These are phyloP conservation scores for Spiraea crenata DNA, from an alignment of 331 rosid genomes.

Conservation along the genomic window DNA sequence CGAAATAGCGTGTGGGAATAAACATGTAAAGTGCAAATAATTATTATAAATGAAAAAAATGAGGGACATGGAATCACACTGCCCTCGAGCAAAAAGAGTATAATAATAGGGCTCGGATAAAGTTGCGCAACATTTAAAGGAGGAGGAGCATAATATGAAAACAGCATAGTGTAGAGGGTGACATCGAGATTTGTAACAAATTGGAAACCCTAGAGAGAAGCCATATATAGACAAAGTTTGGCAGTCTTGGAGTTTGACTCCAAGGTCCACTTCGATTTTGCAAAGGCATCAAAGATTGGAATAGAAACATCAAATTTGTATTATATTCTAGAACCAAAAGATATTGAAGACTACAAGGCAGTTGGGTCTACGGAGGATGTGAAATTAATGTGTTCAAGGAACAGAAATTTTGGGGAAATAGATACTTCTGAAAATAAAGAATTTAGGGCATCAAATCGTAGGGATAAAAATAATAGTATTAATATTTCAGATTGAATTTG, in stretches of 20 bases:
- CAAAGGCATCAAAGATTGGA: constrained; percentile 62
- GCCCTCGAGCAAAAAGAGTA: constrained; percentile 16
- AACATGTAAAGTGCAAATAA: neutral
- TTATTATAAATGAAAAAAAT: neutral
- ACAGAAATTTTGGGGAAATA: constrained; percentile 44
- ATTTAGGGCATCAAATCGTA: neutral
- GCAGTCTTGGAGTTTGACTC: constrained; percentile 51
- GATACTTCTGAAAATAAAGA: constrained; percentile 50
- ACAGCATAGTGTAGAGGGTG: constrained; percentile 20
- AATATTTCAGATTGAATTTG: constrained; percentile 29
- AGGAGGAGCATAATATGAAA: no score
- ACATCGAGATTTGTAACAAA: constrained; percentile 53
- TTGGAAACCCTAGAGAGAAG: constrained; percentile 20
- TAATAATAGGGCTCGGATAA: constrained; percentile 25
- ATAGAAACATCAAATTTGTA: constrained; percentile 71
- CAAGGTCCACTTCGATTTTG: constrained; percentile 25
- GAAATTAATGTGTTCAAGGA: constrained; percentile 56
- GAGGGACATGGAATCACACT: constrained; percentile 11
- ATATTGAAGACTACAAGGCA: constrained; percentile 28
- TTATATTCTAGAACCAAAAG: constrained; percentile 34
- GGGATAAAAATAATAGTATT: constrained; percentile 8
- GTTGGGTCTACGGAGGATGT: constrained; percentile 24
- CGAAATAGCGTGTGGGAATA: no score
- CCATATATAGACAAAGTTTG: constrained; percentile 43
- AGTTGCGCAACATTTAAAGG: constrained; percentile 21